Evolutionary conservation across 1,139 yeast species (phyloP).

Genomic region (Arxiozyma bovina): DNA sequence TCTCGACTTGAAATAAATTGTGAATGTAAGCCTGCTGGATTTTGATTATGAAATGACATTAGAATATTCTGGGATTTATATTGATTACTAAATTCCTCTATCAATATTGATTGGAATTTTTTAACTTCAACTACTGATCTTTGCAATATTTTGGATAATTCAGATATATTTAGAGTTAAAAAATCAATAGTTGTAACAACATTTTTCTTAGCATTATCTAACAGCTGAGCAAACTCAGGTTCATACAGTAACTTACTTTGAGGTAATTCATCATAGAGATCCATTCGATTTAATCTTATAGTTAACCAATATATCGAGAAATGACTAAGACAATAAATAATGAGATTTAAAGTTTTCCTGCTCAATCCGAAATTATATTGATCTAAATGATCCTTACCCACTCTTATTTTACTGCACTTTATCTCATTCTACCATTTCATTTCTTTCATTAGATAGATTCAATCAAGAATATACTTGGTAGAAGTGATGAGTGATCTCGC

Average conservation of each 20-base stretch:
- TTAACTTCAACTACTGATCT: constrained; percentile 43
- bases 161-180: constrained; percentile 33
- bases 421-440: background rate
- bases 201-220: constrained; percentile 23
- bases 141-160: constrained; percentile 39
- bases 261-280: constrained; percentile 35
- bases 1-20: background rate
- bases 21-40: background rate
- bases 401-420: background rate
- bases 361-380: background rate
- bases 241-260: constrained; percentile 28
- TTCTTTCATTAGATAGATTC: background rate
- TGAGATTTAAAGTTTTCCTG: background rate
- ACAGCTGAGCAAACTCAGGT: constrained; percentile 25
- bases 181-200: constrained; percentile 37
- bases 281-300: constrained; percentile 24
- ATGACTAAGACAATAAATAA: background rate
- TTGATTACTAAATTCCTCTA: constrained; percentile 23
- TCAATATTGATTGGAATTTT: constrained; percentile 33
- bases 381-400: background rate
- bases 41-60: background rate
- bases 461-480: too few relatives aligned
- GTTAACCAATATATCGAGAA: background rate
- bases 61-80: constrained; percentile 9
- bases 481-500: background rate